phyloP scores from a whole-genome alignment of 495 filamentous ascomycete species.

The Diplogelasinospora grovesii region DNA sequence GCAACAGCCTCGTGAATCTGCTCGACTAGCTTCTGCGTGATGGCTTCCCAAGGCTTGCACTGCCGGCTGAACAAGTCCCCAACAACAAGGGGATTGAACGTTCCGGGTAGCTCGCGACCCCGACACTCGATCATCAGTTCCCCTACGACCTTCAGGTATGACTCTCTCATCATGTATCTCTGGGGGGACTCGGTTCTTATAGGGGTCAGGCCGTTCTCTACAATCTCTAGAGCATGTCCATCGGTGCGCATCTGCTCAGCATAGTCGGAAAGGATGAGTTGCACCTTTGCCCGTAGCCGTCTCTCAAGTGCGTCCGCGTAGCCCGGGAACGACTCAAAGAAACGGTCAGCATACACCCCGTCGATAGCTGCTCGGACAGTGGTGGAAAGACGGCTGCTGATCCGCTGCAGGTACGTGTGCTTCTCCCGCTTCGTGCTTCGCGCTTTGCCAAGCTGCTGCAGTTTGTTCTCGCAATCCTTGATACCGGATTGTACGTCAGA shows the following conservation, averaged over 20 bases:
- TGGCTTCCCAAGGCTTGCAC: constrained; percentile 30
- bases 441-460: constrained; percentile 19
- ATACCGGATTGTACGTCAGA: constrained; percentile 19
- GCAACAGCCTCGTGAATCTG: constrained; percentile 26
- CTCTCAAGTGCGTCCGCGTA: constrained; percentile 13
- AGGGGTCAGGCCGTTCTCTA: constrained; percentile 13
- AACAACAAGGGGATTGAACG: constrained; percentile 35
- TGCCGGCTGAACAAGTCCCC: constrained; percentile 33
- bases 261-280: constrained; percentile 25
- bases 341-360: constrained; percentile 20
- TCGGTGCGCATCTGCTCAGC: constrained; percentile 20
- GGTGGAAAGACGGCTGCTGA: constrained; percentile 18
- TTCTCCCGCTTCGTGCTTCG: constrained; percentile 32
- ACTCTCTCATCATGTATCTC: constrained; percentile 4
- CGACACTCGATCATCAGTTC: too few species aligned
- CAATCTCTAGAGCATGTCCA: constrained; percentile 24
- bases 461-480: constrained; percentile 12
- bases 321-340: constrained; percentile 5
- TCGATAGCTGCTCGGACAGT: constrained; percentile 19
- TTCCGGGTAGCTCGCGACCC: constrained; percentile 36
- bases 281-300: constrained; percentile 30
- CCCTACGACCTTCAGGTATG: constrained; percentile 8
- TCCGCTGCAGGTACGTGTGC: constrained; percentile 31
- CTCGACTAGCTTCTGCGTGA: constrained; percentile 24
- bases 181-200: constrained; percentile 11